phyloP scores from a whole-genome alignment of 768 basidiomycete genomes.

The Lactarius sanguifluus region DNA sequence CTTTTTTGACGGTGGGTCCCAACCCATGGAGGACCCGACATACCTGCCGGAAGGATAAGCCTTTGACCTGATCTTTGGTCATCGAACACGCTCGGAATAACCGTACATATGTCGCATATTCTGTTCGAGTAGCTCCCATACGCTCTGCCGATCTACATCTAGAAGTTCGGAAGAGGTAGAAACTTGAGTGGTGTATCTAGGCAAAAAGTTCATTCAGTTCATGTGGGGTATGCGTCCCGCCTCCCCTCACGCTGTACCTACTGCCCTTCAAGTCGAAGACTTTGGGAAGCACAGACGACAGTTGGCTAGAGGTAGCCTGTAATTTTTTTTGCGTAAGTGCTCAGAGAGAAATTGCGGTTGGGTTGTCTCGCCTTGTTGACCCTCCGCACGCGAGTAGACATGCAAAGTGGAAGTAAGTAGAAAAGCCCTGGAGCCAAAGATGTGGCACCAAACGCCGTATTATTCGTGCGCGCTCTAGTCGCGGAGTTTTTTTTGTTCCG shows the following conservation, averaged over 20 bases:
- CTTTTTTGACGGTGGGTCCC: conserved; percentile 56
- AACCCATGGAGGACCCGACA: conserved; percentile 59
- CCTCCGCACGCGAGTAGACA: conserved; percentile 23
- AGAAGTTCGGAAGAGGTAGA: conserved; percentile 15
- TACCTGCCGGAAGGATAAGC: conserved; percentile 46
- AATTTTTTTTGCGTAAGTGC: background rate
- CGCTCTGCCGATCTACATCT: conserved; percentile 8
- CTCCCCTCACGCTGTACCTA: conserved; percentile 1
- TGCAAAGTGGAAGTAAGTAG: background rate
- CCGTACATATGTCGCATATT: conserved; percentile 27
- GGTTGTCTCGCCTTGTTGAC: conserved; percentile 25
- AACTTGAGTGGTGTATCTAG: conserved; percentile 22
- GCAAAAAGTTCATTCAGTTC: background rate
- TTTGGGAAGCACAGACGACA: conserved; percentile 3
- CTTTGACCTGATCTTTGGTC: conserved; percentile 33
- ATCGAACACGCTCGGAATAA: background rate
- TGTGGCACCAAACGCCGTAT: background rate
- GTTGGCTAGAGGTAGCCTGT: conserved; percentile 22
- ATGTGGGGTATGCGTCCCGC: background rate
- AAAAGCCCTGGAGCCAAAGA: background rate
- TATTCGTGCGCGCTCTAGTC: background rate
- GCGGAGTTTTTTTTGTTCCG: background rate
- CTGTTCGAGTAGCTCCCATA: conserved; percentile 27
- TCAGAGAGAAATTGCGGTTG: background rate
- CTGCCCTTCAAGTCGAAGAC: conserved; percentile 3